Evolutionary conservation across 768 basidiomycete species (phyloP), one percentile per base, ranked within the genome.

Genomic region (Pleurotus giganteus): DNA sequence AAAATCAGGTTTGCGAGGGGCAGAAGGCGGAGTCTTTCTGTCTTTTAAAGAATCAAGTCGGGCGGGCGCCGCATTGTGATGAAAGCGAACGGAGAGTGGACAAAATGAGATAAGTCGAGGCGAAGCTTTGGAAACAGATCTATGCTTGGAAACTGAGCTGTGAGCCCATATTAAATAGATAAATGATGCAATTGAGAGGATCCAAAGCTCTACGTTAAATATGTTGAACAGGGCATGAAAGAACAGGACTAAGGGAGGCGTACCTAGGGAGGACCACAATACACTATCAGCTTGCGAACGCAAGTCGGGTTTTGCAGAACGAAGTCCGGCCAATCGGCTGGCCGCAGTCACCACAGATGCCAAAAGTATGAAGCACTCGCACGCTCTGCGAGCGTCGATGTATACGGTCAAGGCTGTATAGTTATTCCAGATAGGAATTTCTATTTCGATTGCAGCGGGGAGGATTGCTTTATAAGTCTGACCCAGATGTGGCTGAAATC

Each of bases 331-430:
- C 52, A 88, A 72, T 63, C 79, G 78, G 55, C 70, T 71, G 4
- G 82, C 76, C 24, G 82, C 81, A 58, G 76, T 82, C 32, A 80
- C 67, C 15, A 90, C 72, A 17, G 87, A 87, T 15, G 72, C 74
- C n/a, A 90, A 66, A 4, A 93, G 77, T 3, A 91, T 63, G 26
- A 76, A n/a, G 5, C 79, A 82, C 69, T 93, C 90, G 9, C 78
- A 80, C 19, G 83, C 74, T 57, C 81, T 78, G 58, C 87, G 74
- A 26, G 79, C 69, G 59, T 90, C 86, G 26, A 87, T 77, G n/a
- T 74, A 74, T 59, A 88, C 77, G 29, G 67, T 71, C 69, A 74
- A 82, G 26, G 63, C 58, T 41, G 65, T 65, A 15, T 69, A 62
- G 6, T 71, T 71, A 28, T 76, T 69, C 4, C 79, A 78, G 21